Conservation (phyloP, 2,329 filamentous ascomycete genomes). For the Pseudopithomyces maydicus region DNA sequence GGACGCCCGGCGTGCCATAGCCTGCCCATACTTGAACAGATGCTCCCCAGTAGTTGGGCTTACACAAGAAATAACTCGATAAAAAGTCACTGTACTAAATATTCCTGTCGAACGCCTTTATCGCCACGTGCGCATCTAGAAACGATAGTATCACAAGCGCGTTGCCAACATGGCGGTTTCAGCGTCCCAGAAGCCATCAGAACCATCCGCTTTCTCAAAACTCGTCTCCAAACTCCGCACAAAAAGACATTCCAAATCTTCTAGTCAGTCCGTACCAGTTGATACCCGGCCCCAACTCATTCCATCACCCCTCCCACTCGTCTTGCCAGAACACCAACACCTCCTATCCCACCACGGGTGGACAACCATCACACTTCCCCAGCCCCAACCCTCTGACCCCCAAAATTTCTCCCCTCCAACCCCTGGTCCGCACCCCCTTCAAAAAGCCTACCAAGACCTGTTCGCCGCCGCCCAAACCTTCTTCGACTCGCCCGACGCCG, state of each 20-base stretch:
- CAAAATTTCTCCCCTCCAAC: neutral
- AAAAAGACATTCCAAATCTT: conserved; percentile 8
- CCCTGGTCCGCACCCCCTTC: conserved; percentile 31
- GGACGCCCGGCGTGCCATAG: neutral
- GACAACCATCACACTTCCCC: conserved; percentile 42
- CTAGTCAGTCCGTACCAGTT: neutral
- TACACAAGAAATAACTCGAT: no score
- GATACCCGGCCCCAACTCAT: conserved; percentile 29
- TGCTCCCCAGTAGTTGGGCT: no score
- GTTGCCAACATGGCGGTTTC: conserved; percentile 24
- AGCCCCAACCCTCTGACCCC: conserved; percentile 3
- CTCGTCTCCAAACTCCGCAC: conserved; percentile 34
- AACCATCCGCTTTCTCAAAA: conserved; percentile 32
- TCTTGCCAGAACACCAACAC: conserved; percentile 39
- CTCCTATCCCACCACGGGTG: conserved; percentile 39
- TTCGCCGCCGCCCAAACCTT: conserved; percentile 38
- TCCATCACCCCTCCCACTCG: conserved; percentile 32
- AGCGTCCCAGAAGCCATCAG: conserved; percentile 16
- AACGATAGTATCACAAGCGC: no score
- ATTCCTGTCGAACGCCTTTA: no score
- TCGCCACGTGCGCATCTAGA: no score
- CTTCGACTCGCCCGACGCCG: conserved; percentile 29
- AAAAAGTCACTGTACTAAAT: no score
- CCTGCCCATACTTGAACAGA: no score
- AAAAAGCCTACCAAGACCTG: conserved; percentile 33